Base-by-base conservation (phyloP, 1,284 basidiomycete species). In the Rhodotorula sp. region DNA sequence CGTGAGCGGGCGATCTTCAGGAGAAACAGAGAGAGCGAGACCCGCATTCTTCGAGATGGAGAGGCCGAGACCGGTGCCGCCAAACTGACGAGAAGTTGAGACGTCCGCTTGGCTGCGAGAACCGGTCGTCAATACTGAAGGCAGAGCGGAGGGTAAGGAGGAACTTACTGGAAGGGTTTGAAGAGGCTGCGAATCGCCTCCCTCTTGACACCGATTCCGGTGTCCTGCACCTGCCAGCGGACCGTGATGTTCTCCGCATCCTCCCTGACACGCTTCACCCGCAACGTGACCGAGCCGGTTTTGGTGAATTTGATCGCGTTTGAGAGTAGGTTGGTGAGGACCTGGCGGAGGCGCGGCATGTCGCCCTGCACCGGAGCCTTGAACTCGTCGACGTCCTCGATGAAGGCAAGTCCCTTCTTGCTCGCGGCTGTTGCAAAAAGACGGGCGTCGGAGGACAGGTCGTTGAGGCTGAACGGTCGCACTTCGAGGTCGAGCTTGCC, bases 251-350 rank as follows among this genome's bases (percentile, higher is more conserved):
- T 72, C 34, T 72, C 67, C 19, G 72, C 70, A 32, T 77, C 73
- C 64, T 80, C 79, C 36, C 66, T 73, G 4, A 76, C 70, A 57
- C 77, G 75, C 58, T 75, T 72, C 61, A 79, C 72, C 0, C 73
- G 67, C 29, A 81, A 74, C 32, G 77, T 79, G 72, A 81, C 78
- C 36, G 73, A 66, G n/a, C 80, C 80, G 0, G 56, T 24, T 10
- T 68, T 70, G 4, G 80, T 81, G 69, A 81, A 81, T 67, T 81
- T 81, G 76, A 79, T 77, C 17, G 78, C 77, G 67, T 80, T 80
- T 53, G 70, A 74, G 52, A 77, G 59, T 53, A 56, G 77, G 64
- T 73, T 79, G 57, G 75, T 77, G 56, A 77, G 29, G 55, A 76
- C 71, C 56, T 78, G 77, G 11, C 77, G 72, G 15, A 78, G 60